Evolutionary conservation across 2,329 filamentous ascomycete species (phyloP).

Genomic region (Curvularia verruculosa): DNA sequence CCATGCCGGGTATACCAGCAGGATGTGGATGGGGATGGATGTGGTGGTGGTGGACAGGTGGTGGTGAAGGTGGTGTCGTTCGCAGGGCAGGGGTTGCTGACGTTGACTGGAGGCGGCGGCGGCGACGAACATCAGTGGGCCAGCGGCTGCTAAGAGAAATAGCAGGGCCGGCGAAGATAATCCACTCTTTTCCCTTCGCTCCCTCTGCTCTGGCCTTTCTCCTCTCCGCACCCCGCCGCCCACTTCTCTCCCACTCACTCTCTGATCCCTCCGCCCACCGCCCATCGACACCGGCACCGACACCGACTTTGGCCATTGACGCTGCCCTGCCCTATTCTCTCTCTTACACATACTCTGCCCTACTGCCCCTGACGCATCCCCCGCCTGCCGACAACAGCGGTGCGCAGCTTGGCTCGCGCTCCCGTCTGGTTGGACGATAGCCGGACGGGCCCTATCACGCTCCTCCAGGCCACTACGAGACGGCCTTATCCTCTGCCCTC

Average conservation of each 20-base stretch:
- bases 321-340: slow-evolving; percentile 3
- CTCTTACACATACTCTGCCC: background rate
- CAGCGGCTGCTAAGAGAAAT: slow-evolving; percentile 38
- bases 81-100: slow-evolving; percentile 30
- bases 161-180: slow-evolving; percentile 17
- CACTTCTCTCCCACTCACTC: background rate
- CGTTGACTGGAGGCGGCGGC: slow-evolving; percentile 22
- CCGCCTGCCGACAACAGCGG: slow-evolving; percentile 19
- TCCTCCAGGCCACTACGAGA: slow-evolving; percentile 12
- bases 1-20: slow-evolving; percentile 2
- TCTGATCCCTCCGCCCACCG: slow-evolving; percentile 7
- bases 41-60: too few species aligned
- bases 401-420: slow-evolving; percentile 15
- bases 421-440: slow-evolving; percentile 17
- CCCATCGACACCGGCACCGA: background rate
- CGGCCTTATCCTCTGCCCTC: slow-evolving; percentile 1
- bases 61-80: slow-evolving; percentile 28
- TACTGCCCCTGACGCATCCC: slow-evolving; percentile 15
- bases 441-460: slow-evolving; percentile 13
- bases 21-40: too few species aligned
- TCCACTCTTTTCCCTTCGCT: slow-evolving; percentile 18
- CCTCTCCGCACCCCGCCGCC: slow-evolving; percentile 21
- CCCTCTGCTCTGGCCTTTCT: too few species aligned
- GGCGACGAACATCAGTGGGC: slow-evolving; percentile 31
- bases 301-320: too few species aligned